Conservation (phyloP, 495 filamentous ascomycete species). For the Aspergillus coremiiformis region DNA sequence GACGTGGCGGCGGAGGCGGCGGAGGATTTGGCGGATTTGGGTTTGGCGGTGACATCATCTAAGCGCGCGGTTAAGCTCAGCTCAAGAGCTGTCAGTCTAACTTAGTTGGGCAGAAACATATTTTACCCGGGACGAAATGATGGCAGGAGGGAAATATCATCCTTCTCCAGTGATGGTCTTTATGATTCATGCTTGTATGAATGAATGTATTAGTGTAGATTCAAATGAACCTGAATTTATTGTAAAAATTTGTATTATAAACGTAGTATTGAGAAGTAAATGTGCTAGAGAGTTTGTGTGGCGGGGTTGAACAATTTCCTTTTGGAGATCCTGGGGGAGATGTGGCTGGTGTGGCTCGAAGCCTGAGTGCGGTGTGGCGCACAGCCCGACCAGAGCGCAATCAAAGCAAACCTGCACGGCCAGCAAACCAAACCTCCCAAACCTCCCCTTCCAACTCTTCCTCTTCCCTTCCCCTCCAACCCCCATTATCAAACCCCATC, state of each 20-base stretch:
- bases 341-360: not conserved
- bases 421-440: slow-evolving; percentile 16
- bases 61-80: slow-evolving; percentile 15
- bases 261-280: too few relatives aligned
- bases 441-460: slow-evolving; percentile 6
- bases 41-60: slow-evolving; percentile 65
- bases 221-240: too few relatives aligned
- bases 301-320: not conserved
- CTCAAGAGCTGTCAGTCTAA: not conserved
- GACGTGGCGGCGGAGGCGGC: slow-evolving; percentile 36
- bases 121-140: not conserved
- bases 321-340: not conserved
- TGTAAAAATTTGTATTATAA: too few relatives aligned
- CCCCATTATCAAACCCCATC: slow-evolving; percentile 14
- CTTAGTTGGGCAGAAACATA: not conserved
- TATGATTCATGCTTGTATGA: too few relatives aligned
- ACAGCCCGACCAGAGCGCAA: slow-evolving; percentile 7
- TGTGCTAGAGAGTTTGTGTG: not conserved
- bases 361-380: slow-evolving; percentile 17
- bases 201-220: too few relatives aligned
- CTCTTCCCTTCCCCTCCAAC: slow-evolving; percentile 10
- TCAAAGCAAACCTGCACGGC: slow-evolving; percentile 13
- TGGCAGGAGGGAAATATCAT: not conserved
- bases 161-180: too few relatives aligned
- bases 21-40: slow-evolving; percentile 53